A percentile compares a stretch with the other conserved stretches of the same genome.
Conservation (phyloP, 768 basidiomycete genomes). For the Asterophora lycoperdoides region DNA sequence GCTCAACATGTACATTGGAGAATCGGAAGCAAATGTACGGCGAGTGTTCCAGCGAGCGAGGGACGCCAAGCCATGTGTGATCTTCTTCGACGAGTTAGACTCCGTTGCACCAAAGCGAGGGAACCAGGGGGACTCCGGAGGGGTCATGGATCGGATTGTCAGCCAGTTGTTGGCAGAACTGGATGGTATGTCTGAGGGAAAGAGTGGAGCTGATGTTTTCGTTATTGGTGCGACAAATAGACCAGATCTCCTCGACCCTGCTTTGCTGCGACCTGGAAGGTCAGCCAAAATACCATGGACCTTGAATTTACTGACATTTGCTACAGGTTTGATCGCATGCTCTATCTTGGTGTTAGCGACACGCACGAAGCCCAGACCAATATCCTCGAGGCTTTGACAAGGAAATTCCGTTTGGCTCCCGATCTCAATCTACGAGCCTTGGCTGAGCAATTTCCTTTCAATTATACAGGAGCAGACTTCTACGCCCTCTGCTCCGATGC, state of each 20-base stretch:
- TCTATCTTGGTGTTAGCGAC: constrained; percentile 91
- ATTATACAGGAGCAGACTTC: constrained; percentile 96
- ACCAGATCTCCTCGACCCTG: constrained; percentile 88
- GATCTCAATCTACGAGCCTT: constrained; percentile 57
- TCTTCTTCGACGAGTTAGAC: constrained; percentile 96
- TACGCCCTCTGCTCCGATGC: constrained; percentile 98
- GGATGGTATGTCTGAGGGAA: constrained; percentile 77
- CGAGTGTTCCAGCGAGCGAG: constrained; percentile 86
- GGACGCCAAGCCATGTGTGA: constrained; percentile 90
- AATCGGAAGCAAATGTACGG: constrained; percentile 96
- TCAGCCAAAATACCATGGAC: constrained; percentile 23
- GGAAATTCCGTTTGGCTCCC: constrained; percentile 83
- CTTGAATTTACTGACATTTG: not conserved
- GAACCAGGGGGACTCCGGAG: constrained; percentile 93
- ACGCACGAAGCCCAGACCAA: constrained; percentile 81
- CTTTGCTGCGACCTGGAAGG: constrained; percentile 85
- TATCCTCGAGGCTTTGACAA: constrained; percentile 85
- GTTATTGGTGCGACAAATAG: constrained; percentile 96
- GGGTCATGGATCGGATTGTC: constrained; percentile 97
- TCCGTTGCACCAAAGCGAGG: constrained; percentile 93
- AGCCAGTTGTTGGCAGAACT: constrained; percentile 92
- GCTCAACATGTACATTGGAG: constrained; percentile 98
- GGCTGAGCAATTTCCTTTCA: constrained; percentile 79
- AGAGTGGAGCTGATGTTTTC: constrained; percentile 69
- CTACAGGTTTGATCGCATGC: constrained; percentile 88